These are phyloP conservation scores for Myxozyma kluyveri DNA, from an alignment of 805 yeast species.

Conservation along the genomic window DNA sequence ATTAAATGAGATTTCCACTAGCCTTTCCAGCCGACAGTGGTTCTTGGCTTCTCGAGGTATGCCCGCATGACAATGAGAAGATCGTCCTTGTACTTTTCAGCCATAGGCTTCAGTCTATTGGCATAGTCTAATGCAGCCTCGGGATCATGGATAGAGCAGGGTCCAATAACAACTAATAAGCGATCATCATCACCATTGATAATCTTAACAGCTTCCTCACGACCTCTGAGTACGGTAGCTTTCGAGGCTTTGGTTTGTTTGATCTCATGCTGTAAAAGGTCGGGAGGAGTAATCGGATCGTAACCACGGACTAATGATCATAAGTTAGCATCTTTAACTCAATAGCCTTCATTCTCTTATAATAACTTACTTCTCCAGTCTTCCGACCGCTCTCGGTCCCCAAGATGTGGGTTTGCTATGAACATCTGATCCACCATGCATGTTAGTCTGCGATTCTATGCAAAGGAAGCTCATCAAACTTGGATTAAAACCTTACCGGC, in stretches of 20 bases:
- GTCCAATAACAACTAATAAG: constrained; percentile 86
- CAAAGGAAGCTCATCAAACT: no score
- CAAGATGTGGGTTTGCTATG: constrained; percentile 76
- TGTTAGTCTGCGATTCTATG: no score
- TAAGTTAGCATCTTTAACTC: no score
- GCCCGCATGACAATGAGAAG: constrained; percentile 93
- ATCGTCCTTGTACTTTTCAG: constrained; percentile 67
- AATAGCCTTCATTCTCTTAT: no score
- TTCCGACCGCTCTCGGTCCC: constrained; percentile 72
- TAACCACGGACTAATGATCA: constrained; percentile 59
- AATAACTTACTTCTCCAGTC: constrained; percentile 57
- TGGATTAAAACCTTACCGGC: no score
- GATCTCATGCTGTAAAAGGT: constrained; percentile 79
- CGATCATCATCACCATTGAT: constrained; percentile 83
- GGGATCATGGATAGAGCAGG: constrained; percentile 96
- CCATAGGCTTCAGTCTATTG: constrained; percentile 54
- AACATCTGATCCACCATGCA: constrained; percentile 69
- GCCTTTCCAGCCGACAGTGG: constrained; percentile 99
- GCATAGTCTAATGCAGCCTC: constrained; percentile 89
- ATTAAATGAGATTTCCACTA: no score
- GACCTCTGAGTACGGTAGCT: constrained; percentile 66
- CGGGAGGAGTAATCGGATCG: constrained; percentile 95
- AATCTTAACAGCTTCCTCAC: constrained; percentile 70
- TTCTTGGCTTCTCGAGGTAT: constrained; percentile 95
- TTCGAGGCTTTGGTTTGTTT: constrained; percentile 63